Percentiles rank a stretch among this genome's conserved stretches.
These are phyloP conservation scores for Podosphaera xanthii DNA, from an alignment of 2,329 filamentous ascomycete species.

Conservation along the genomic window DNA sequence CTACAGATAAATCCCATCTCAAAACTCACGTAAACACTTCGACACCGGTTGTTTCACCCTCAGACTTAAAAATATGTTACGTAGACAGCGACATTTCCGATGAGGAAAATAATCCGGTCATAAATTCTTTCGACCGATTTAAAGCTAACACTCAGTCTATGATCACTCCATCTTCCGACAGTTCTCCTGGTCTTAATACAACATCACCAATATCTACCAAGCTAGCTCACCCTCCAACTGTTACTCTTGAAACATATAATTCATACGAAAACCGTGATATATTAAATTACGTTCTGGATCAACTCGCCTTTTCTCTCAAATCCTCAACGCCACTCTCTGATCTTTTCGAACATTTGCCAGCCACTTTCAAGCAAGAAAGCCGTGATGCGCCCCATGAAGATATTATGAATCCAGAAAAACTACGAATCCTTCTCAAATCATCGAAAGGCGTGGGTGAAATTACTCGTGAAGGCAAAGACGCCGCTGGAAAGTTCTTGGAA, in stretches of 20 bases:
- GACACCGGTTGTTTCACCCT: slow-evolving; percentile 9
- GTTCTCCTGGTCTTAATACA: slow-evolving; percentile 12
- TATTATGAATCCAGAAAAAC: slow-evolving; percentile 32
- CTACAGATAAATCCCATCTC: slow-evolving; percentile 7
- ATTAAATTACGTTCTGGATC: slow-evolving; percentile 78
- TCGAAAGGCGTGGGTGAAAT: slow-evolving; percentile 75
- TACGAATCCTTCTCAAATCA: slow-evolving; percentile 49
- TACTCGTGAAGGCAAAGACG: slow-evolving; percentile 76
- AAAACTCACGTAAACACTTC: slow-evolving; percentile 7
- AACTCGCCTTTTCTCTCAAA: slow-evolving; percentile 81
- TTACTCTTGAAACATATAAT: slow-evolving; percentile 16
- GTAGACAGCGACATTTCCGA: slow-evolving; percentile 62
- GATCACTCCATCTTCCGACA: slow-evolving; percentile 38
- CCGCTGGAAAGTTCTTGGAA: slow-evolving; percentile 77
- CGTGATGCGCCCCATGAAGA: slow-evolving; percentile 16
- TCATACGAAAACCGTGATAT: slow-evolving; percentile 21
- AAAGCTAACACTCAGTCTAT: slow-evolving; percentile 67
- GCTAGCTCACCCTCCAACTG: slow-evolving; percentile 7
- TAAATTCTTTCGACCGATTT: slow-evolving; percentile 81
- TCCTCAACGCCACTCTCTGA: slow-evolving; percentile 78
- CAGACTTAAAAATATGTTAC: slow-evolving; percentile 20
- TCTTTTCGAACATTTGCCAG: slow-evolving; percentile 68
- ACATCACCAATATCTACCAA: slow-evolving; percentile 11
- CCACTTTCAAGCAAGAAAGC: slow-evolving; percentile 27
- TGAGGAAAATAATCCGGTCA: slow-evolving; percentile 83